Percentiles rank a stretch among this genome's conserved stretches.
Conservation (phyloP, 805 yeast species). For the Candida loeiensis region DNA sequence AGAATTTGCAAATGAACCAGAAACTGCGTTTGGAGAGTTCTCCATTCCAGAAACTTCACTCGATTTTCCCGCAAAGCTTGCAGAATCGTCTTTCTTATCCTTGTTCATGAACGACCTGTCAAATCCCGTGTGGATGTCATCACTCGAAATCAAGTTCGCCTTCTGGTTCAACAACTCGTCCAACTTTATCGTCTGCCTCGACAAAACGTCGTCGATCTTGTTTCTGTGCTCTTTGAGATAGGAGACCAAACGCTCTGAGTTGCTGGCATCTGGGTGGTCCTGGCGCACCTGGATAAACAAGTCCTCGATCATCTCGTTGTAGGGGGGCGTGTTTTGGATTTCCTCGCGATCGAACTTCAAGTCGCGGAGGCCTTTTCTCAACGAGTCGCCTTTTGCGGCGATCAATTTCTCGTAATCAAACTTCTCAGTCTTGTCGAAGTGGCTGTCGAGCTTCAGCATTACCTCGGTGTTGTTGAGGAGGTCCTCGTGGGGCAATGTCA, state of each 20-base stretch:
- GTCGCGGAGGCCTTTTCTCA: conserved; percentile 42
- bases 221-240: conserved; percentile 57
- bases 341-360: conserved; percentile 35
- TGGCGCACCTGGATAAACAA: conserved; percentile 71
- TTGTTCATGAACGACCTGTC: conserved; percentile 80
- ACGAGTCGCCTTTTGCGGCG: conserved; percentile 38
- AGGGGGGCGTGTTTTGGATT: conserved; percentile 52
- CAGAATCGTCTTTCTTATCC: conserved; percentile 24
- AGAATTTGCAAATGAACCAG: not conserved
- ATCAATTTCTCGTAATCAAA: conserved; percentile 43
- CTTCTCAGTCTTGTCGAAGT: conserved; percentile 58
- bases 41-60: too few species aligned
- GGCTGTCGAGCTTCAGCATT: conserved; percentile 41
- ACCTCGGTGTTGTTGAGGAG: conserved; percentile 28
- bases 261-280: conserved; percentile 51
- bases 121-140: conserved; percentile 89
- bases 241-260: conserved; percentile 32
- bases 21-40: too few species aligned
- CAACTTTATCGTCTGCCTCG: conserved; percentile 62
- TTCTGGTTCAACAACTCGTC: conserved; percentile 68
- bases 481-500: conserved; percentile 42
- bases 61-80: too few species aligned
- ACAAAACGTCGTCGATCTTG: conserved; percentile 65
- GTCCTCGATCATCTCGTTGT: conserved; percentile 91
- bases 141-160: conserved; percentile 73